These are phyloP conservation scores for Clavulina sp. DNA, from an alignment of 768 basidiomycete genomes.

Conservation along the genomic window DNA sequence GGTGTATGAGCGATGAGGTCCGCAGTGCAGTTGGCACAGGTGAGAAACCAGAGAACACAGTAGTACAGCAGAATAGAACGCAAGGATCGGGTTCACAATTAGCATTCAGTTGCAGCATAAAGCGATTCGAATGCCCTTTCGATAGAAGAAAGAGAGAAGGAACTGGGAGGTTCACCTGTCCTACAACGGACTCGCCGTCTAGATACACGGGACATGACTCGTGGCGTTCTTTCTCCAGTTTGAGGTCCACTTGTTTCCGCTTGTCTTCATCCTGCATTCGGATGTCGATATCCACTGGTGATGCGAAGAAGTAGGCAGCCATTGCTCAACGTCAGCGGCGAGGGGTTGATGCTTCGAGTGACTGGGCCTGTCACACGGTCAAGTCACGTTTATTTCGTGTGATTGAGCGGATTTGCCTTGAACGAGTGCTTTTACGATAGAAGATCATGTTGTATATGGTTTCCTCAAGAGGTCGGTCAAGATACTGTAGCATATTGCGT, in stretches of 20 bases:
- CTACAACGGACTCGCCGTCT: conserved; percentile 83
- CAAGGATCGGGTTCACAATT: neutral
- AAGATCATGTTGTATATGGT: no score
- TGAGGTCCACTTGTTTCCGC: conserved; percentile 78
- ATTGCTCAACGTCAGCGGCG: no score
- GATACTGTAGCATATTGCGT: no score
- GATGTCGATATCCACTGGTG: conserved; percentile 81
- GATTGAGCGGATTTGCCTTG: no score
- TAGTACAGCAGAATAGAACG: neutral
- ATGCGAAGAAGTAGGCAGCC: conserved; percentile 70
- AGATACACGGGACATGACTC: conserved; percentile 81
- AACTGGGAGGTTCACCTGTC: conserved; percentile 39
- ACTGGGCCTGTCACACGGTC: no score
- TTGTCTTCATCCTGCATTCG: conserved; percentile 74
- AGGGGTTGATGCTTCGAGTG: no score
- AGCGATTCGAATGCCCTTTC: neutral
- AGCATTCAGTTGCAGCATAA: neutral
- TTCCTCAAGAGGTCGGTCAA: no score
- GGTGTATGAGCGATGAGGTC: conserved; percentile 1
- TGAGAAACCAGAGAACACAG: neutral
- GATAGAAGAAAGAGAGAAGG: conserved; percentile 11
- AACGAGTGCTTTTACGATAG: no score
- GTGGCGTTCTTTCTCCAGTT: conserved; percentile 73
- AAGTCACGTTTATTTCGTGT: no score
- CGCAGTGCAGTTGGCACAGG: conserved; percentile 2